Conservation (phyloP, 192 early-diverging fungal genomes). For the Coemansia sp. region DNA sequence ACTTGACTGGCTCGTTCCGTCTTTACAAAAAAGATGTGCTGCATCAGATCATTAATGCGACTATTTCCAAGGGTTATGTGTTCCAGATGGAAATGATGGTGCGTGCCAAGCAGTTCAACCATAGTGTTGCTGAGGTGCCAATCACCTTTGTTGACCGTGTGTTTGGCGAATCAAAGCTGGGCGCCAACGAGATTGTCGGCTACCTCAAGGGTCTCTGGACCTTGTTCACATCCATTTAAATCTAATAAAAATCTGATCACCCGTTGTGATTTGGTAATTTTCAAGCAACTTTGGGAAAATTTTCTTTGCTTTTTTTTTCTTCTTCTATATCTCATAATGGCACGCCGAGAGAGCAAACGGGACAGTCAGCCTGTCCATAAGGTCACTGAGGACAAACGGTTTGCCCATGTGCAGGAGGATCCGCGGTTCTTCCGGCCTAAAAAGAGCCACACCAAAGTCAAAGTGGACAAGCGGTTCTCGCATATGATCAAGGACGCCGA, state of each 20-base stretch:
- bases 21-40: constrained; percentile 93
- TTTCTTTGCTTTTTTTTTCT: neutral
- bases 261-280: neutral
- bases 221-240: constrained; percentile 69
- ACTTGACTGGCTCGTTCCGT: constrained; percentile 94
- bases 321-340: constrained; percentile 24
- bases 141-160: constrained; percentile 99
- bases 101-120: constrained; percentile 87
- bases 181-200: constrained; percentile 89
- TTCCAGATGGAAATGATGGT: constrained; percentile 99
- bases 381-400: constrained; percentile 68
- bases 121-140: constrained; percentile 83
- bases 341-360: constrained; percentile 20
- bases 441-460: constrained; percentile 79
- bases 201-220: constrained; percentile 89
- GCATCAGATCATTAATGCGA: constrained; percentile 77
- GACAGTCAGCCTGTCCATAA: constrained; percentile 35
- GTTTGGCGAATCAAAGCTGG: constrained; percentile 94
- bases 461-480: constrained; percentile 84
- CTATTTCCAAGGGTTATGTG: constrained; percentile 94
- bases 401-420: constrained; percentile 75
- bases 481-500: constrained; percentile 75
- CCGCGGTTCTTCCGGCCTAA: constrained; percentile 76
- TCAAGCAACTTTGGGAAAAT: neutral
- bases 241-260: neutral